A percentile compares a stretch with the other conserved stretches of the same genome.
Conservation (phyloP, 2,329 filamentous ascomycete genomes). For the Alternaria panax region DNA sequence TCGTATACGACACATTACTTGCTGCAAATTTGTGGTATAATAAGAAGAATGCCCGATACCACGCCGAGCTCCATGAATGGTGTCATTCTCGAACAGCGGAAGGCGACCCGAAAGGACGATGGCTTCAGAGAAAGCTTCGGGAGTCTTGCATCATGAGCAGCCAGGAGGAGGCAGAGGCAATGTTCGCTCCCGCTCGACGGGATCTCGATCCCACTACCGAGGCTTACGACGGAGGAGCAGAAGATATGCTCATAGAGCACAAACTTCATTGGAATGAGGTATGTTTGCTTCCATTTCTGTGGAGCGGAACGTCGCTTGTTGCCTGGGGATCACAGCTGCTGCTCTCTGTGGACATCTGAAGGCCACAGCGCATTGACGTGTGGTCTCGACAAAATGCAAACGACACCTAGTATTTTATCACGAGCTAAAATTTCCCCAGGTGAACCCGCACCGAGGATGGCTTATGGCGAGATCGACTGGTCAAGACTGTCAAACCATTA, state of each 20-base stretch:
- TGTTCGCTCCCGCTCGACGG: background rate
- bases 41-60: slow-evolving; percentile 21
- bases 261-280: slow-evolving; percentile 41
- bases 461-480: slow-evolving; percentile 13
- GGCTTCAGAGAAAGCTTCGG: slow-evolving; percentile 37
- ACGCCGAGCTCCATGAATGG: slow-evolving; percentile 35
- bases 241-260: slow-evolving; percentile 27
- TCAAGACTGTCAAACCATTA: slow-evolving; percentile 17
- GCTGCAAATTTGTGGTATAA: slow-evolving; percentile 26
- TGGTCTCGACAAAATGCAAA: background rate
- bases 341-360: background rate
- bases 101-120: slow-evolving; percentile 35
- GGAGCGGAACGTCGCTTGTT: background rate
- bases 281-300: slow-evolving; percentile 6
- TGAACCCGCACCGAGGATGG: slow-evolving; percentile 25
- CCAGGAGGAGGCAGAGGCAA: no score
- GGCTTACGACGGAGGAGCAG: slow-evolving; percentile 28
- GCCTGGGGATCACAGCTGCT: background rate
- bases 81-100: slow-evolving; percentile 28
- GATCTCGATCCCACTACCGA: slow-evolving; percentile 21
- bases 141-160: slow-evolving; percentile 18
- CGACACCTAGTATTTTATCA: no score
- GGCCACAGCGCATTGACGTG: no score
- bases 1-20: slow-evolving; percentile 42
- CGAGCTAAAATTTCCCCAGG: slow-evolving; percentile 21